Evolutionary conservation across 225 moss, liverwort and hornwort genomes (phyloP).

Genomic region (Polytrichum formosum): DNA sequence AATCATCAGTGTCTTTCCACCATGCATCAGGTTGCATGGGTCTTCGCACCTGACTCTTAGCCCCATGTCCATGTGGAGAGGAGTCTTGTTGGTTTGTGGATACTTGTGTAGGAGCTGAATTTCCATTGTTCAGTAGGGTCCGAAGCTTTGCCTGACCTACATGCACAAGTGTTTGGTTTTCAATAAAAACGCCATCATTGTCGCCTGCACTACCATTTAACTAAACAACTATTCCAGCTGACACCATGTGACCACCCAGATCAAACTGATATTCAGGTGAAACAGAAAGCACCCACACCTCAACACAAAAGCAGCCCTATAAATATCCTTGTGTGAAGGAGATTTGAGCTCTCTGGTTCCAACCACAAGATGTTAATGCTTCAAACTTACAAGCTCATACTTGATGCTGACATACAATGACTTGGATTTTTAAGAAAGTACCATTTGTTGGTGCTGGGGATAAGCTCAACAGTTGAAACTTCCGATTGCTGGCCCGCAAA

Average conservation of each 20-base stretch:
- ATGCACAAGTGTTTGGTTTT: conserved; percentile 3
- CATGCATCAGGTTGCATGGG: conserved; percentile 88
- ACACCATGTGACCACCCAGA: background rate
- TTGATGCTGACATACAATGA: no score
- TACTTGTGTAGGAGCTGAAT: conserved; percentile 23
- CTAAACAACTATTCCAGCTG: background rate
- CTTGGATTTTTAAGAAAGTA: background rate
- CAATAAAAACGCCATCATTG: background rate
- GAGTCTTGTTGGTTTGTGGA: conserved; percentile 22
- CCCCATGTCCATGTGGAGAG: conserved; percentile 21
- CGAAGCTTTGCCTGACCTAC: conserved; percentile 44
- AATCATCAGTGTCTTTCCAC: conserved; percentile 83
- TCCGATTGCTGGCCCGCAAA: conserved; percentile 28
- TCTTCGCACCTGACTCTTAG: conserved; percentile 42
- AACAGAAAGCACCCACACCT: background rate
- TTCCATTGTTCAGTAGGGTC: conserved; percentile 38
- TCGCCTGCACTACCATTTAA: background rate
- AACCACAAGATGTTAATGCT: no score
- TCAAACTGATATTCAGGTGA: background rate
- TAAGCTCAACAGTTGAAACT: conserved; percentile 24
- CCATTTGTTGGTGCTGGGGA: conserved; percentile 23
- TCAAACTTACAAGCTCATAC: no score
- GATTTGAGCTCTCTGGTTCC: no score
- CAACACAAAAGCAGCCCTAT: background rate
- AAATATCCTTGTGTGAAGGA: no score